Conservation (phyloP, 768 basidiomycete species). For the Hypholoma sublateritium region DNA sequence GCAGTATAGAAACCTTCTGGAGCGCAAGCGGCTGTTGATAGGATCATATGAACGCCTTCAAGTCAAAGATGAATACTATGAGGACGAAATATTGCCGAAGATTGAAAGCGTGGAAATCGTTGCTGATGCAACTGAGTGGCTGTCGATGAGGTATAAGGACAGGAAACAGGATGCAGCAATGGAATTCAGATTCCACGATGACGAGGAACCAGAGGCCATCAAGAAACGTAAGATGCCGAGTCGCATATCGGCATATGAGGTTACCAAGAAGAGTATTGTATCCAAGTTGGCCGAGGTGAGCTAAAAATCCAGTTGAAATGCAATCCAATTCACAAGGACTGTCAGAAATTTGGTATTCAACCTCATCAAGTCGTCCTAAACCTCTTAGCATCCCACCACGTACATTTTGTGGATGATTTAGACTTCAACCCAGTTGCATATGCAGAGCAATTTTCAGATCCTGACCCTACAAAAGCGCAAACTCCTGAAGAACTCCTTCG, state of each 20-base stretch:
- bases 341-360: slow-evolving; percentile 80
- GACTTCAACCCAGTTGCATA: slow-evolving; percentile 75
- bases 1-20: slow-evolving; percentile 83
- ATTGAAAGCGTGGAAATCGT: slow-evolving; percentile 86
- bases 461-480: slow-evolving; percentile 57
- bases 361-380: slow-evolving; percentile 86
- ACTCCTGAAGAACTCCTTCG: slow-evolving; percentile 67
- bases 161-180: slow-evolving; percentile 55
- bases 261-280: slow-evolving; percentile 77
- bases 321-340: slow-evolving; percentile 3
- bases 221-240: slow-evolving; percentile 82
- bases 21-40: slow-evolving; percentile 64
- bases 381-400: slow-evolving; percentile 58
- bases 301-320: not conserved
- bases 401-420: slow-evolving; percentile 79
- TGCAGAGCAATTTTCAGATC: slow-evolving; percentile 85
- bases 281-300: slow-evolving; percentile 79
- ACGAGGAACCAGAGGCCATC: slow-evolving; percentile 49
- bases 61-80: slow-evolving; percentile 74
- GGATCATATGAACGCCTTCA: slow-evolving; percentile 68
- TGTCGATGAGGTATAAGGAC: slow-evolving; percentile 81
- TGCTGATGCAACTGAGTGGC: slow-evolving; percentile 89
- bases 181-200: slow-evolving; percentile 72
- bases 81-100: slow-evolving; percentile 61
- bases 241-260: slow-evolving; percentile 80